Base-by-base conservation (phyloP, 179 eudicot genomes). In the Silene coronaria region DNA sequence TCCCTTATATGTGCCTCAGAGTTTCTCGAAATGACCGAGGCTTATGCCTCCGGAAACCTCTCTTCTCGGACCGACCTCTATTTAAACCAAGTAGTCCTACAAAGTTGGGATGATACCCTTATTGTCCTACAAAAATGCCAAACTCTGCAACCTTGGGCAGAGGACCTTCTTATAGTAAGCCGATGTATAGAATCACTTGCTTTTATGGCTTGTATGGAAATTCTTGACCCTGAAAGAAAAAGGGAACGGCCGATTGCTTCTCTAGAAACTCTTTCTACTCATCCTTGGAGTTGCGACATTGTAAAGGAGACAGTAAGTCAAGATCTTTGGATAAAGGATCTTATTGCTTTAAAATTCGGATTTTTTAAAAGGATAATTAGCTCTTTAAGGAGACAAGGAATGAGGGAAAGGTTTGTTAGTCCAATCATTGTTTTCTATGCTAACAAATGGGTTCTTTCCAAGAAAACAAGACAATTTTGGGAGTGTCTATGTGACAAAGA, bases 181-280 rank as follows among this genome's bases (percentile, higher is more conserved):
- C 86, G 98, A 5, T 94, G 98, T 78, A 88, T 94, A 3, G 98
- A 94, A 63, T 87, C 98, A 9, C 84, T 94, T 2, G 95, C 98
- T 19, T 94, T 94, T 80, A 94, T 94, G 98, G 94, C 96, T 17
- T 94, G 96, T 73, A 94, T 92, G 98, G 98, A 94, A 82, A 89
- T 94, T 81, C 97, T 94, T 69, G 98, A 94, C 74, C 98, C 97
- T 0, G 97, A 94, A 71, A 87, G 95, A 73, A 90, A 88, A 77
- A 69, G 88, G 14, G 89, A 86, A 55, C 75, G 79, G 8, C 90
- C 94, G 4, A 77, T 84, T 22, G 78, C 88, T 19, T 85, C 90
- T 10, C 23, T 90, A 5, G 89, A 92, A 45, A 75, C 86, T 21
- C 72, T 93, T 30, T 80, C 88, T 70, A 65, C 73, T 67, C 86